Conservation (phyloP, 2,329 filamentous ascomycete species). For the Ilyonectria mors-panacis region DNA sequence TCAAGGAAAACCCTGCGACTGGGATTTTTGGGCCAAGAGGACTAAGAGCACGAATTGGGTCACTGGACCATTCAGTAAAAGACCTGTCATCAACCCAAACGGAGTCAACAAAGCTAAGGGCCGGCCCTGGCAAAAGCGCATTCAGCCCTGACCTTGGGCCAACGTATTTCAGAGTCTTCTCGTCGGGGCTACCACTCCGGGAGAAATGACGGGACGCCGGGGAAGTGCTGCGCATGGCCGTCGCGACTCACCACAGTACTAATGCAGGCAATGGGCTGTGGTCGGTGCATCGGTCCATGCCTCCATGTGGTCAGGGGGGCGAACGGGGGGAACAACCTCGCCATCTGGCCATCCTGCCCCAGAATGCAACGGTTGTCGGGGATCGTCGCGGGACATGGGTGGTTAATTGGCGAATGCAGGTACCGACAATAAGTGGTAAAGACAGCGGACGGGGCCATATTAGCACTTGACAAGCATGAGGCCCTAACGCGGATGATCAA, state of each 20-base stretch:
- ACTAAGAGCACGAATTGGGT: not conserved
- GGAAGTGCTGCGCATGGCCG: constrained; percentile 22
- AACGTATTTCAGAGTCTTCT: constrained; percentile 8
- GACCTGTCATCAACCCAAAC: not conserved
- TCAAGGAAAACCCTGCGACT: not conserved
- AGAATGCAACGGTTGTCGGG: constrained; percentile 29
- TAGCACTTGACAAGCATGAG: not conserved
- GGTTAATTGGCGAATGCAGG: constrained; percentile 30
- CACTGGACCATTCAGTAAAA: not conserved
- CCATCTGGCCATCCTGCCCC: constrained; percentile 21
- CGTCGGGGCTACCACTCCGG: not conserved
- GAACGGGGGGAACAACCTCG: constrained; percentile 16
- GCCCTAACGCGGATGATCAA: not conserved
- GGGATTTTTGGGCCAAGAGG: not conserved
- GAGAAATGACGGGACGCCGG: constrained; percentile 17
- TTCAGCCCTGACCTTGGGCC: not conserved
- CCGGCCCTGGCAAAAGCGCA: constrained; percentile 1
- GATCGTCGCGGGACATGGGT: constrained; percentile 33
- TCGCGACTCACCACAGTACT: constrained; percentile 18
- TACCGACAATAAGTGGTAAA: constrained; percentile 16
- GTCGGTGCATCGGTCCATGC: constrained; percentile 22
- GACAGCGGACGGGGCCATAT: not conserved
- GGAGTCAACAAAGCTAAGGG: not conserved
- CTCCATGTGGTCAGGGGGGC: constrained; percentile 20
- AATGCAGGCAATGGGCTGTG: constrained; percentile 27